Evolutionary conservation across 306 rosid genomes (phyloP), one percentile per base, ranked within the genome.

Genomic region (Glycine soja): DNA sequence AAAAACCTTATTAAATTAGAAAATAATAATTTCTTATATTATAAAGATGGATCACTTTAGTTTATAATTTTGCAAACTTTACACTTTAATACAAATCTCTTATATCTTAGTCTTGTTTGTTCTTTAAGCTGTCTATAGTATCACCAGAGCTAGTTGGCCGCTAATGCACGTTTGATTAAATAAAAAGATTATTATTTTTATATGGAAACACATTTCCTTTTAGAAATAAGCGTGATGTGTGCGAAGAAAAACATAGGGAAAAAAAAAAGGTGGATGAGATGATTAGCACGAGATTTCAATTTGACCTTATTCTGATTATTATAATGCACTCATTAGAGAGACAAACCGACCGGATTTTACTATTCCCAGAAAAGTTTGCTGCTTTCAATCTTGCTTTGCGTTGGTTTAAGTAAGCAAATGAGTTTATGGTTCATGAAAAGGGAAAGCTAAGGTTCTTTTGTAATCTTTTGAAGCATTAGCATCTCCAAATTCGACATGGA

Each of bases 331-430:
- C 30, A 80, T 81, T 66, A 13, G 79, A 87, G 73, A 79, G 93
- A 93, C 94, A 91, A 87, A 85, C 85, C 76, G 88, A 89, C 85
- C 85, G 78, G 61, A 74, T 83, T 82, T 91, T 79, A 85, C 86
- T 82, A 70, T 82, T 88, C 85, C 88, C 63, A 86, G 50, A 73
- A 82, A 92, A 84, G 87, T 43, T 67, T 76, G 66, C 0, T 72
- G 85, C 47, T 79, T 76, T 82, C 10, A 50, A 82, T 69, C 63
- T 38, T 50, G 56, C 32, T 82, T 75, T 82, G 85, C 70, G 14
- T 75, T 76, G 58, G 82, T 61, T 82, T 77, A 76, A 36, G 77
- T 46, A 67, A 66, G 76, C 76, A 75, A 74, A 66, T 75, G 30
- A 69, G 54, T 47, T 36, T 45, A 8, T 82, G 50, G 69, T 18